Conservation (phyloP, 257 asterid genomes). For the Lycium barbarum region DNA sequence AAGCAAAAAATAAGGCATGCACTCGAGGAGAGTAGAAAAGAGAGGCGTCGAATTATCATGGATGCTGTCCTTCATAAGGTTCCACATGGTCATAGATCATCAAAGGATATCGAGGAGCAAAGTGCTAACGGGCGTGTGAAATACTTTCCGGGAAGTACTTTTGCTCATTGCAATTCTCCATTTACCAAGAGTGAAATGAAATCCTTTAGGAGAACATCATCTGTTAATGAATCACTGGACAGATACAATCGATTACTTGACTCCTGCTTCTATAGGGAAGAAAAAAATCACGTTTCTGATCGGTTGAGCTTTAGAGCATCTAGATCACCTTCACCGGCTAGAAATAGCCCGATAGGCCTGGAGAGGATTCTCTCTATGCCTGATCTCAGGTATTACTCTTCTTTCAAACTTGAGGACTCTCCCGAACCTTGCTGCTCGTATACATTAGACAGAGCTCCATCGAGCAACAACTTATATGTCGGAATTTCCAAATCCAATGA, state of each 20-base stretch:
- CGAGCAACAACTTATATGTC: slow-evolving; percentile 20
- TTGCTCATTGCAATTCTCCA: slow-evolving; percentile 27
- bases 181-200: slow-evolving; percentile 30
- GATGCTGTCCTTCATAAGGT: slow-evolving; percentile 77
- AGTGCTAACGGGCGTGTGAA: slow-evolving; percentile 28
- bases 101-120: slow-evolving; percentile 40
- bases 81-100: slow-evolving; percentile 55
- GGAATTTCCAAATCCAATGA: slow-evolving; percentile 38
- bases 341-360: slow-evolving; percentile 34
- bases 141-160: slow-evolving; percentile 25
- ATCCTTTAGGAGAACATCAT: slow-evolving; percentile 52
- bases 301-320: slow-evolving; percentile 38
- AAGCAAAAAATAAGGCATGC: slow-evolving; percentile 64
- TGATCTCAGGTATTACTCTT: slow-evolving; percentile 65
- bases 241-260: slow-evolving; percentile 58
- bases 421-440: slow-evolving; percentile 28
- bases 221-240: slow-evolving; percentile 59
- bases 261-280: slow-evolving; percentile 39
- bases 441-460: slow-evolving; percentile 15
- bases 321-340: slow-evolving; percentile 34
- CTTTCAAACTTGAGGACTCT: slow-evolving; percentile 51
- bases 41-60: slow-evolving; percentile 70
- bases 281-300: slow-evolving; percentile 41
- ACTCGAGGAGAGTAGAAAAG: slow-evolving; percentile 66
- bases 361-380: slow-evolving; percentile 77